Conservation (phyloP, 352 stramenopile genomes). For the Pythium rhizo-oryzae region DNA sequence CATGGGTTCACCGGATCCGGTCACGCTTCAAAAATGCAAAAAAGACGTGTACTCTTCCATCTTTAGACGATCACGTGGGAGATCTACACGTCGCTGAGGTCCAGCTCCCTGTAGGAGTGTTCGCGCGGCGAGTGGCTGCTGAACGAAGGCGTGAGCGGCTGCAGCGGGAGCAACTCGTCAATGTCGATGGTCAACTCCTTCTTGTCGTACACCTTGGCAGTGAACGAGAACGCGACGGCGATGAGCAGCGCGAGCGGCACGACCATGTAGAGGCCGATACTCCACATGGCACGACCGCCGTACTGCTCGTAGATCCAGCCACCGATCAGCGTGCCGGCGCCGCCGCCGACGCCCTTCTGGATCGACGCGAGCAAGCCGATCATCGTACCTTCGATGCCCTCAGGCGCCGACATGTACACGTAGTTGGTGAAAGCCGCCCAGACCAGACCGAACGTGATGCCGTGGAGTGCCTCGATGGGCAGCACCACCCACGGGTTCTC, state of each 20-base stretch:
- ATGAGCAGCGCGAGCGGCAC: conserved; percentile 52
- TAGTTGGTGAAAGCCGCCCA: conserved; percentile 84
- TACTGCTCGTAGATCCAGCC: conserved; percentile 76
- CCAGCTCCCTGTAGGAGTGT: conserved; percentile 26
- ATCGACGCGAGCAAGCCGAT: conserved; percentile 66
- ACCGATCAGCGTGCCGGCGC: conserved; percentile 60
- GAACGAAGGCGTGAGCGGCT: conserved; percentile 28
- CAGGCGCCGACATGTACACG: conserved; percentile 61
- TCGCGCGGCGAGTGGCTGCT: conserved; percentile 10
- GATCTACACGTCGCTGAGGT: conserved; percentile 5
- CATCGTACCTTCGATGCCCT: conserved; percentile 72
- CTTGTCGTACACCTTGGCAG: conserved; percentile 30
- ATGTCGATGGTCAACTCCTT: conserved; percentile 15
- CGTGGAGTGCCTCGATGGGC: conserved; percentile 68
- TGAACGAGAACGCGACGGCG: conserved; percentile 46
- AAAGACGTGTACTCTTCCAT: neutral
- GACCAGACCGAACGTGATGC: conserved; percentile 67
- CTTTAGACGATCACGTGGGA: neutral
- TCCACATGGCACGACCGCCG: conserved; percentile 64
- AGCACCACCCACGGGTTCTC: conserved; percentile 65
- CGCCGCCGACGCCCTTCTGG: conserved; percentile 69
- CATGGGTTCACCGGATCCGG: neutral
- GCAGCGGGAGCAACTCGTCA: conserved; percentile 25
- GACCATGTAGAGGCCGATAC: conserved; percentile 46
- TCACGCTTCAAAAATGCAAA: too few relatives aligned